phyloP scores from a whole-genome alignment of 441 rosid species.

The Capsella rubella region DNA sequence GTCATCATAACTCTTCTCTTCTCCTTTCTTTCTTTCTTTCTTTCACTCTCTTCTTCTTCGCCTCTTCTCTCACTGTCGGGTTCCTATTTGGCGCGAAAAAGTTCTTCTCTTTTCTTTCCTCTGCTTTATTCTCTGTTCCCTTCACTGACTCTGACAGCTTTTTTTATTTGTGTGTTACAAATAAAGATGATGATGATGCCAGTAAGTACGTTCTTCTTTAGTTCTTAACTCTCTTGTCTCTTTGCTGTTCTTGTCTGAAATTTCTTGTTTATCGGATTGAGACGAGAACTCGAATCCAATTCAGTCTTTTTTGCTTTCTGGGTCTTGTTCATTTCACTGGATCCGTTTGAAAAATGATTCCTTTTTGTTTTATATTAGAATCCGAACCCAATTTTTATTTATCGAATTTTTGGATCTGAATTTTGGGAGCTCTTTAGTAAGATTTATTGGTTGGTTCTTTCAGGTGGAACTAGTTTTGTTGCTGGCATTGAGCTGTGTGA shows the following conservation, averaged over 20 bases:
- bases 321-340: slow-evolving; percentile 20
- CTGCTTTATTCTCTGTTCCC: neutral
- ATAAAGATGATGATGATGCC: too few relatives aligned
- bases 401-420: slow-evolving; percentile 30
- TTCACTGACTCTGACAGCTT: neutral
- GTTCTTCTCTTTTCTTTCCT: slow-evolving; percentile 4
- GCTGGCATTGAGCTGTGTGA: slow-evolving; percentile 36
- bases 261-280: neutral
- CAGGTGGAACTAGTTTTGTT: slow-evolving; percentile 40
- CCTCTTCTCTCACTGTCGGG: slow-evolving; percentile 25
- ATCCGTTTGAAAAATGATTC: slow-evolving; percentile 14
- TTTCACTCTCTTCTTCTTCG: slow-evolving; percentile 23
- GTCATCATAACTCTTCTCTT: slow-evolving; percentile 32
- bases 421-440: slow-evolving; percentile 7
- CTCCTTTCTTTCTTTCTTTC: slow-evolving; percentile 22
- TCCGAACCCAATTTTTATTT: neutral
- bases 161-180: too few relatives aligned
- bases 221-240: slow-evolving; percentile 15
- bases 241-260: slow-evolving; percentile 27
- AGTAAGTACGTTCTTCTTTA: slow-evolving; percentile 1
- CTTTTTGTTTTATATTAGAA: neutral
- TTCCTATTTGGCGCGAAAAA: slow-evolving; percentile 38
- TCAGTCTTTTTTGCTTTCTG: slow-evolving; percentile 4
- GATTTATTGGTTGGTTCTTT: neutral
- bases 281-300: slow-evolving; percentile 3